Base-by-base conservation (phyloP, 2,329 filamentous ascomycete species). In the Torrubiellomyces zombiae region DNA sequence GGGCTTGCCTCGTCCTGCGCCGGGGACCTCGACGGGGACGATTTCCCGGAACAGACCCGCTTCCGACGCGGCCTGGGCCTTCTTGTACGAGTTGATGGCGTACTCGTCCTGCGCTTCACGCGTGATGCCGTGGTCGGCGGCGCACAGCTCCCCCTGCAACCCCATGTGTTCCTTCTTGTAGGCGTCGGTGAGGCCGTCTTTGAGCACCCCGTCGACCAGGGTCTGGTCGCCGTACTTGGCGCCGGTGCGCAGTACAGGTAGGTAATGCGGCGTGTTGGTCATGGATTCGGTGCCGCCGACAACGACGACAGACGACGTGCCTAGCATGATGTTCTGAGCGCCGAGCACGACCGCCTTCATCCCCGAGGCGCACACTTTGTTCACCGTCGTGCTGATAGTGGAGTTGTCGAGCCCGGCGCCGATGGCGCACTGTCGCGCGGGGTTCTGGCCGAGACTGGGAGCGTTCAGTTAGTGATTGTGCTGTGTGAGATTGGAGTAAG, bases 101-200 rank as follows among this genome's bases (percentile, higher is more conserved):
- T 95, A 98, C 32, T 85, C 78, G 48, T 98, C 89, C 62, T 94
- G 86, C 40, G 76, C 63, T 55, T 86, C 78, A 39, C 89, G 75
- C 45, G 64, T 68, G 55, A 98, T 71, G 33, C 58, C 64, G 56
- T 95, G 70, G 43, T 94, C 85, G 28, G 68, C 54, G 28, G 83
- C 80, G 56, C 89, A 98, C 45, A 94, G 79, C 65, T 98, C 89
- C 32, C 66, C 89, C 44, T 79, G 70, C 28, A 98, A 56, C 42
- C 89, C 89, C 89, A 98, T 98, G 55, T 94, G 83, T 54, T 95
- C 79, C 57, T 89, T 77, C 60, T 83, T 83, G 57, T 89, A 94
- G 35, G 82, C 82, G 50, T 98, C 89, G 26, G 79, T 91, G 38
- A 98, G 66, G 37, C 89, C 89, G 47, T 98, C 89, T 63, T 85